These are phyloP conservation scores for Udeniomyces megalosporus DNA, from an alignment of 768 basidiomycete species.

Conservation along the genomic window DNA sequence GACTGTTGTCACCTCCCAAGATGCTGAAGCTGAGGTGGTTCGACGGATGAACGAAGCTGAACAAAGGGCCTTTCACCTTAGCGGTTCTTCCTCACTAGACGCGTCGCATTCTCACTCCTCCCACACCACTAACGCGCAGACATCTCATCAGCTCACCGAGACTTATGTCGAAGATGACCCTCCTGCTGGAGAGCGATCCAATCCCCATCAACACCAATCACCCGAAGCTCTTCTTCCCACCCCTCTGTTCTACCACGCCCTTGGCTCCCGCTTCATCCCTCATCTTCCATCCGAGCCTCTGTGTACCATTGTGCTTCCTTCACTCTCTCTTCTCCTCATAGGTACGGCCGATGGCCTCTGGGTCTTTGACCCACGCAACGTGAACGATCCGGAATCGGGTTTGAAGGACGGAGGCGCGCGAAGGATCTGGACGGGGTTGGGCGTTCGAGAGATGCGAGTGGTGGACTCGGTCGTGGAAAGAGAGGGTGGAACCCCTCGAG, in stretches of 20 bases:
- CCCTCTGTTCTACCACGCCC: not conserved
- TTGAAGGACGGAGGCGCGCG: not conserved
- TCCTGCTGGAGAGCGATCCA: not conserved
- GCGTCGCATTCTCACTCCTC: not conserved
- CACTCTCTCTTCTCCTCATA: not conserved
- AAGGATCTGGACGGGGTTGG: not conserved
- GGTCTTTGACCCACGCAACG: not conserved
- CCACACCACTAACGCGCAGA: not conserved
- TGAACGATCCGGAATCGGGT: not conserved
- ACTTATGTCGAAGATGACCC: not conserved
- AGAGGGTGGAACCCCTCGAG: not conserved
- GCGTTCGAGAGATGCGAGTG: not conserved
- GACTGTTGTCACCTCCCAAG: no score
- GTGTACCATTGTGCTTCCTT: not conserved
- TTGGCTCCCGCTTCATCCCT: conserved; percentile 5
- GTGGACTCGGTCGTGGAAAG: not conserved
- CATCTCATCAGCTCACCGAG: not conserved
- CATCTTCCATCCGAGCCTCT: conserved; percentile 5
- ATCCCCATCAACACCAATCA: not conserved
- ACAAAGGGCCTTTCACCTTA: no score
- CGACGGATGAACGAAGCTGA: no score
- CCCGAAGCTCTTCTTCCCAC: not conserved
- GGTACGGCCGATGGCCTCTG: not conserved
- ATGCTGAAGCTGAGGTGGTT: no score
- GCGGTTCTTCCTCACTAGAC: no score